Percentiles rank a stretch among this genome's conserved stretches.
Evolutionary conservation across 139 green algal genomes (phyloP).

Genomic region (Klebsormidium nitens): DNA sequence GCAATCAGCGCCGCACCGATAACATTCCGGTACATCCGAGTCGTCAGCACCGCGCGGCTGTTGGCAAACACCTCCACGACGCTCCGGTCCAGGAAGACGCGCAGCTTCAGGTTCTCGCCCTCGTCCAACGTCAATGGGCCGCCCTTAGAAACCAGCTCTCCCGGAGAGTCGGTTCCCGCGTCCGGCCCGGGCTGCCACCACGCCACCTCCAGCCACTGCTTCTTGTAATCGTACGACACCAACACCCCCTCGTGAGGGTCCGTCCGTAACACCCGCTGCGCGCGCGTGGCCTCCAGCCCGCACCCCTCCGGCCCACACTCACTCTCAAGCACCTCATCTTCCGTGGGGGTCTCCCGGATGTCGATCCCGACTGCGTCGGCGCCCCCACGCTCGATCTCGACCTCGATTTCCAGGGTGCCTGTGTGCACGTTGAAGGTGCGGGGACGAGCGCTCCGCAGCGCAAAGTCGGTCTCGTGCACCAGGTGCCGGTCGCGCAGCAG

Average conservation of each 20-base stretch:
- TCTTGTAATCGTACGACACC: not conserved
- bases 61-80: conserved; percentile 2
- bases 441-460: not conserved
- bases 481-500: not conserved
- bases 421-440: not conserved
- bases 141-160: conserved; percentile 4
- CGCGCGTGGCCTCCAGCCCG: not conserved
- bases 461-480: not conserved
- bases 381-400: not conserved
- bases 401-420: not conserved
- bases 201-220: not conserved
- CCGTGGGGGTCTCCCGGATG: not conserved
- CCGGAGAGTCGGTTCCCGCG: not conserved
- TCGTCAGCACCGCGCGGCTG: not conserved
- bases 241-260: not conserved
- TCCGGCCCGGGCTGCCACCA: not conserved
- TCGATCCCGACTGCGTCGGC: not conserved
- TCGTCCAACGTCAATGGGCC: not conserved
- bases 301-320: too few species aligned
- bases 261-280: not conserved
- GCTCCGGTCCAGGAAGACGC: not conserved
- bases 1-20: not conserved
- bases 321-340: not conserved
- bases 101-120: not conserved
- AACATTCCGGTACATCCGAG: not conserved